Percentiles rank a stretch among this genome's conserved stretches.
Evolutionary conservation across 2,329 filamentous ascomycete genomes (phyloP).

Genomic region (Dactylellina sp.): DNA sequence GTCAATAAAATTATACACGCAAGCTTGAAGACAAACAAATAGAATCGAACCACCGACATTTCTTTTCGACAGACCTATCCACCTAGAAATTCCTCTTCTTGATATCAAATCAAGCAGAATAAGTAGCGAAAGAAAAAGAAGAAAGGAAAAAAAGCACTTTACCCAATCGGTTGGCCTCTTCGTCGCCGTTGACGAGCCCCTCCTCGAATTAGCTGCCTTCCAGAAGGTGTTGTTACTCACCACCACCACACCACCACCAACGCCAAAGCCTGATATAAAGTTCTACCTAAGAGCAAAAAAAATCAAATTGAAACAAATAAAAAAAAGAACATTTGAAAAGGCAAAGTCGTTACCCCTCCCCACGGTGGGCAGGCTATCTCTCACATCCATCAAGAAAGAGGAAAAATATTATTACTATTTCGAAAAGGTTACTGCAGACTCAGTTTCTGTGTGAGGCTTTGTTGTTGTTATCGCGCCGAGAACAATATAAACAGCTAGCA

Average conservation of each 20-base stretch:
- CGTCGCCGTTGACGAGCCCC: conserved; percentile 18
- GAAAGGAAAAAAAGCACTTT: background rate
- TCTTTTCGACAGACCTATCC: no score
- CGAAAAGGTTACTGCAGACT: no score
- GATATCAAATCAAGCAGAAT: background rate
- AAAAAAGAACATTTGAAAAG: no score
- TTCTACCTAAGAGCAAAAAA: background rate
- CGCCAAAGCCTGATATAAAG: background rate
- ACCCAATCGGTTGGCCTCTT: conserved; percentile 13
- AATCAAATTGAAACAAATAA: background rate
- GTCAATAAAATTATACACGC: conserved; percentile 38
- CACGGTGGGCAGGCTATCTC: no score
- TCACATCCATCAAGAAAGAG: no score
- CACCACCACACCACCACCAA: background rate
- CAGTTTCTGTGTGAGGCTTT: no score
- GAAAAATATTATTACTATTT: no score
- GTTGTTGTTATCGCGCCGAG: conserved; percentile 7
- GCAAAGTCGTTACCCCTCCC: no score
- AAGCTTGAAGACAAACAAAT: background rate
- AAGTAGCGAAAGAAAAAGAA: background rate
- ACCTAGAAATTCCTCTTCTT: no score
- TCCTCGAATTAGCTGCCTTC: conserved; percentile 1
- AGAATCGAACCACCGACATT: no score
- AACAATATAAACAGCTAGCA: background rate
- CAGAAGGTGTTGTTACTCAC: background rate